Conservation (phyloP, 140 eudicot species). For the Senecio squalidus region DNA sequence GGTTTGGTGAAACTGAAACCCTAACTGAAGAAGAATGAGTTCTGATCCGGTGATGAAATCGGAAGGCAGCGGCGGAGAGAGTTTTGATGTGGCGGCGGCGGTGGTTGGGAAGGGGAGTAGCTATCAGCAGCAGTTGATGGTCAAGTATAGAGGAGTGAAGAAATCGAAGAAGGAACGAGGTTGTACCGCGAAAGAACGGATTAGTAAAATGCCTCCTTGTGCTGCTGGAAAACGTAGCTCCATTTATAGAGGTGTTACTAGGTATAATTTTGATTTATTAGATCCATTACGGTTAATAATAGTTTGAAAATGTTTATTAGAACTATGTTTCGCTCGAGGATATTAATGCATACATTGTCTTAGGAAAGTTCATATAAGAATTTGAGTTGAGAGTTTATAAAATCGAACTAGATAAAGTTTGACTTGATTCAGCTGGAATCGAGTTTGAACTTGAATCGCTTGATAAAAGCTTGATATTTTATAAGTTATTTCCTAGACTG, state of each 20-base stretch:
- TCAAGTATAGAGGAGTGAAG: constrained; percentile 71
- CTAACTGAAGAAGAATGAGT: constrained; percentile 48
- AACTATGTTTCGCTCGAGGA: neutral
- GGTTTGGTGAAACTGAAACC: constrained; percentile 38
- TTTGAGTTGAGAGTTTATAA: neutral
- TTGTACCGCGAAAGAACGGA: constrained; percentile 92
- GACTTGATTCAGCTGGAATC: neutral
- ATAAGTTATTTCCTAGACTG: too few relatives aligned
- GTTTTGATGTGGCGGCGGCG: constrained; percentile 32
- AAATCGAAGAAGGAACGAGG: constrained; percentile 86
- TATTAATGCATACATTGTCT: neutral
- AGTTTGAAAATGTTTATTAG: neutral
- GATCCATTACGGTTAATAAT: neutral
- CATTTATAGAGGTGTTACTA: constrained; percentile 94
- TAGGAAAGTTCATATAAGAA: neutral
- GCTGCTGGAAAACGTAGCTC: constrained; percentile 99
- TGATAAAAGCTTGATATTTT: neutral
- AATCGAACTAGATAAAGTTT: neutral
- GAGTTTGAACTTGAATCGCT: neutral
- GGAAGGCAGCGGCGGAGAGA: constrained; percentile 47
- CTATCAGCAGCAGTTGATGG: constrained; percentile 46
- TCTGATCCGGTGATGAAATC: constrained; percentile 51
- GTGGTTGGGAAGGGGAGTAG: constrained; percentile 17
- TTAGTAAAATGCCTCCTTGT: constrained; percentile 98
- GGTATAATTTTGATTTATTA: constrained; percentile 28